phyloP scores from a whole-genome alignment of 1,284 basidiomycete species.

The Mrakiaceae sp. region DNA sequence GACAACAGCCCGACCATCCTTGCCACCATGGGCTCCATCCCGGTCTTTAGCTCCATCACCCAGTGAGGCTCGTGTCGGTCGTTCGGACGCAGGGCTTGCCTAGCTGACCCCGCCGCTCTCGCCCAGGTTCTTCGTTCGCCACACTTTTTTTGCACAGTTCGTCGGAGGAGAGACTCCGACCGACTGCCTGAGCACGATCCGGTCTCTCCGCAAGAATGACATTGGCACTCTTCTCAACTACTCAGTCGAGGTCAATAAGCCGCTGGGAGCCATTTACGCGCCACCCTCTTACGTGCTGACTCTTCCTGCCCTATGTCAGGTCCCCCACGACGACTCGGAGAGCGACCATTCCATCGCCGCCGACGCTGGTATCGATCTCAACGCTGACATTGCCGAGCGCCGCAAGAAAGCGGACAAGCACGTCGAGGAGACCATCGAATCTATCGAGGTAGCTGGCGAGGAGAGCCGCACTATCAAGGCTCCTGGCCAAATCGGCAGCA shows the following conservation, averaged over 20 bases:
- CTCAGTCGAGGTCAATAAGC: conserved; percentile 52
- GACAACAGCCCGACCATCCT: conserved; percentile 67
- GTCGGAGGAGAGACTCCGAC: conserved; percentile 75
- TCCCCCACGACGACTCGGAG: conserved; percentile 6
- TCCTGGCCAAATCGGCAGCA: conserved; percentile 39
- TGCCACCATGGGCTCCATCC: conserved; percentile 48
- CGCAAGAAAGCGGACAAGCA: conserved; percentile 43
- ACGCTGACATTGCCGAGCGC: conserved; percentile 18
- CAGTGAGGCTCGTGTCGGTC: conserved; percentile 34
- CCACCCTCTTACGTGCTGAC: not conserved
- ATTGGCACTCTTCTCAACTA: conserved; percentile 74
- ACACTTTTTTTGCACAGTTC: conserved; percentile 76
- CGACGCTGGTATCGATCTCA: not conserved
- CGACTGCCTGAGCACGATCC: conserved; percentile 54
- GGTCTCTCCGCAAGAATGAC: conserved; percentile 49
- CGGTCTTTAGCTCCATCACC: conserved; percentile 53
- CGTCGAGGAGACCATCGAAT: conserved; percentile 57
- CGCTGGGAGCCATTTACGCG: conserved; percentile 24
- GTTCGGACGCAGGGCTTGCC: not conserved
- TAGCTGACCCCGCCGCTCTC: not conserved
- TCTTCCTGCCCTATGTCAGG: not conserved
- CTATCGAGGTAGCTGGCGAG: conserved; percentile 67
- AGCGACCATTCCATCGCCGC: not conserved
- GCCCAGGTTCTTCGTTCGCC: conserved; percentile 45
- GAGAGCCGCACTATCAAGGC: conserved; percentile 31